Conservation (phyloP, 805 yeast genomes). For the Scheffersomyces amazonensis region DNA sequence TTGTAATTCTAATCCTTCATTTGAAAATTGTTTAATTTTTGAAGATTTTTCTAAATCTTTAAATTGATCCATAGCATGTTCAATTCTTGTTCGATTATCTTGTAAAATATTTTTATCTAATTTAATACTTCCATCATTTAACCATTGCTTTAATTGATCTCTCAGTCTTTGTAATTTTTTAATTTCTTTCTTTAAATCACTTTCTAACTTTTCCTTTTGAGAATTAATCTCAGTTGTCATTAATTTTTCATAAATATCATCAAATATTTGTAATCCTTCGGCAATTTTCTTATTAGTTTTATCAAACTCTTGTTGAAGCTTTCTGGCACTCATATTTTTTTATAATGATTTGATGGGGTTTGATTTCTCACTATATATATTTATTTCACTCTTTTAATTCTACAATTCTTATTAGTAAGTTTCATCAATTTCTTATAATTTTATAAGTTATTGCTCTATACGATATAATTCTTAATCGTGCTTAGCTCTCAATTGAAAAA, state of each 20-base stretch:
- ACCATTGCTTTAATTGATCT: slow-evolving; percentile 95
- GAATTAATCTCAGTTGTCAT: slow-evolving; percentile 77
- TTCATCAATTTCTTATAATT: no score
- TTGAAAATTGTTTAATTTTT: slow-evolving; percentile 91
- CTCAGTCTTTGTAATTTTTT: slow-evolving; percentile 90
- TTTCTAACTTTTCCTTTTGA: slow-evolving; percentile 90
- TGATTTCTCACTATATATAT: background rate
- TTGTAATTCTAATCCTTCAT: slow-evolving; percentile 82
- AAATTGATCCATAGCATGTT: slow-evolving; percentile 94
- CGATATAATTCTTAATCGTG: no score
- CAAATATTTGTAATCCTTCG: slow-evolving; percentile 87
- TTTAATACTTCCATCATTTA: slow-evolving; percentile 86
- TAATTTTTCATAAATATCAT: slow-evolving; percentile 81
- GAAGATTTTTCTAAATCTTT: slow-evolving; percentile 90
- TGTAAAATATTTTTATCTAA: slow-evolving; percentile 48
- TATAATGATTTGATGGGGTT: background rate
- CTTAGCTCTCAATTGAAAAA: no score
- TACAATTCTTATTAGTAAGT: no score
- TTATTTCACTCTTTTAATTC: background rate
- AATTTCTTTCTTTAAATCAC: slow-evolving; percentile 90
- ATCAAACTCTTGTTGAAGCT: slow-evolving; percentile 74
- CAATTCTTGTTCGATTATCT: slow-evolving; percentile 69
- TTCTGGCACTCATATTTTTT: slow-evolving; percentile 37
- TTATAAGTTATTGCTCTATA: no score
- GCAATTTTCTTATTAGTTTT: slow-evolving; percentile 85